Percentiles rank a stretch among this genome's conserved stretches.
These are phyloP conservation scores for Epichloe scottii DNA, from an alignment of 2,329 filamentous ascomycete genomes.

Conservation along the genomic window DNA sequence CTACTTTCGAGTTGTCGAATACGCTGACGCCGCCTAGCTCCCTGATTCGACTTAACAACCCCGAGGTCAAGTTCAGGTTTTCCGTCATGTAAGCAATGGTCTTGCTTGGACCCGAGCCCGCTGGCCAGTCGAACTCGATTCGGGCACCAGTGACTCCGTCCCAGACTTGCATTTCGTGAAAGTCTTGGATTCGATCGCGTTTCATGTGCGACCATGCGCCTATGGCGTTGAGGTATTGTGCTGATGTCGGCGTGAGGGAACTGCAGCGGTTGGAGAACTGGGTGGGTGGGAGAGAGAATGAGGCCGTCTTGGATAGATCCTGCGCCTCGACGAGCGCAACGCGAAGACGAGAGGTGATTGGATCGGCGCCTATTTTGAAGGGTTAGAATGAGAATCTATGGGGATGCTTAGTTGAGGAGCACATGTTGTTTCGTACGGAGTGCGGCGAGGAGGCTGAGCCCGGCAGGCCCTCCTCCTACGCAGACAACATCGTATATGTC, in stretches of 20 bases:
- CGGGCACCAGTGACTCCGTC: slow-evolving; percentile 79
- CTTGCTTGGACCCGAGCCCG: slow-evolving; percentile 32
- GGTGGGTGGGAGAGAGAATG: slow-evolving; percentile 52
- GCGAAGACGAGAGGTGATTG: slow-evolving; percentile 61
- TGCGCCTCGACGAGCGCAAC: slow-evolving; percentile 86
- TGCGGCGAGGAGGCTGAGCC: slow-evolving; percentile 68
- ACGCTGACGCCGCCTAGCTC: slow-evolving; percentile 57
- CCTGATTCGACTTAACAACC: slow-evolving; percentile 58
- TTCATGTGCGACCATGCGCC: slow-evolving; percentile 77
- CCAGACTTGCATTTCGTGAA: slow-evolving; percentile 97
- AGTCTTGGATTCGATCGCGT: slow-evolving; percentile 63
- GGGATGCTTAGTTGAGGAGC: too few species aligned
- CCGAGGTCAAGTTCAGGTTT: slow-evolving; percentile 78
- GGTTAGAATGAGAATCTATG: not conserved
- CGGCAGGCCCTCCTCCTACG: slow-evolving; percentile 79
- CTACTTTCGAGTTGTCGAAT: slow-evolving; percentile 66
- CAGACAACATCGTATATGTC: slow-evolving; percentile 91
- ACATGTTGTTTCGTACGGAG: slow-evolving; percentile 40
- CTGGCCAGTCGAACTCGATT: slow-evolving; percentile 75
- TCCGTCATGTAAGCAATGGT: slow-evolving; percentile 95
- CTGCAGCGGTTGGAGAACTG: slow-evolving; percentile 90
- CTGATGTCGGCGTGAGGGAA: slow-evolving; percentile 81
- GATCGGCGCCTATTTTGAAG: slow-evolving; percentile 50
- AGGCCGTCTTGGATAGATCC: slow-evolving; percentile 57
- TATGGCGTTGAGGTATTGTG: slow-evolving; percentile 68